phyloP scores from a whole-genome alignment of 805 yeast species.

The Suhomyces kilbournensis region DNA sequence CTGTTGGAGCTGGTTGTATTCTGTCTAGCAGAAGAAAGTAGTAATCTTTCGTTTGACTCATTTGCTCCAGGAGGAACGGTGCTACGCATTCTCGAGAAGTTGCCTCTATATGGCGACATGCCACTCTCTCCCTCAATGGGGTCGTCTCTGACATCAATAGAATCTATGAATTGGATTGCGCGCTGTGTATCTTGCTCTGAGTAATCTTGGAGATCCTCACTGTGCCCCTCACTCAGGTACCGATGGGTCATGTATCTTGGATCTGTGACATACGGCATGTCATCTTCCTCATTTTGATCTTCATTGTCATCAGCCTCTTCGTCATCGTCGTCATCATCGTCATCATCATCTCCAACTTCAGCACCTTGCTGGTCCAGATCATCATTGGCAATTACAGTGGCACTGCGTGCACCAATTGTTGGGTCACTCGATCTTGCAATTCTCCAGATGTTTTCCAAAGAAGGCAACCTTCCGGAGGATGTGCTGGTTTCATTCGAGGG shows the following conservation, averaged over 20 bases:
- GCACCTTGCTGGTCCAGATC: constrained; percentile 3
- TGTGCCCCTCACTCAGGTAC: background rate
- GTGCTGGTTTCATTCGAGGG: background rate
- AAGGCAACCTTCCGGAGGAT: background rate
- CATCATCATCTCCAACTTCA: constrained; percentile 7
- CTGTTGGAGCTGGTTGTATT: constrained; percentile 8
- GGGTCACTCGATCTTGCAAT: background rate
- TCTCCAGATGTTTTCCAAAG: constrained; percentile 1
- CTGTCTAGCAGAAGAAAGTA: constrained; percentile 27
- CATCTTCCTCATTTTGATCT: background rate
- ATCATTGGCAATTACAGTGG: background rate
- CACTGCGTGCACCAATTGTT: background rate
- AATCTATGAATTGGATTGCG: constrained; percentile 9
- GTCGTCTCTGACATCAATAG: constrained; percentile 2
- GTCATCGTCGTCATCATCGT: constrained; percentile 7
- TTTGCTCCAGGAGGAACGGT: background rate
- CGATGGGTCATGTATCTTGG: background rate
- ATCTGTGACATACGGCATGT: background rate
- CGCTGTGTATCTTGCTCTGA: constrained; percentile 3
- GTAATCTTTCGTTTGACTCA: constrained; percentile 13
- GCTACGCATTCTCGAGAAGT: background rate
- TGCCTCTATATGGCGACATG: background rate
- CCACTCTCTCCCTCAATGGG: constrained; percentile 1
- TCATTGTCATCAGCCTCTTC: background rate
- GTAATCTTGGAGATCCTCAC: background rate